Conservation (phyloP, 306 rosid genomes). For the Sphenostylis stenocarpa region DNA sequence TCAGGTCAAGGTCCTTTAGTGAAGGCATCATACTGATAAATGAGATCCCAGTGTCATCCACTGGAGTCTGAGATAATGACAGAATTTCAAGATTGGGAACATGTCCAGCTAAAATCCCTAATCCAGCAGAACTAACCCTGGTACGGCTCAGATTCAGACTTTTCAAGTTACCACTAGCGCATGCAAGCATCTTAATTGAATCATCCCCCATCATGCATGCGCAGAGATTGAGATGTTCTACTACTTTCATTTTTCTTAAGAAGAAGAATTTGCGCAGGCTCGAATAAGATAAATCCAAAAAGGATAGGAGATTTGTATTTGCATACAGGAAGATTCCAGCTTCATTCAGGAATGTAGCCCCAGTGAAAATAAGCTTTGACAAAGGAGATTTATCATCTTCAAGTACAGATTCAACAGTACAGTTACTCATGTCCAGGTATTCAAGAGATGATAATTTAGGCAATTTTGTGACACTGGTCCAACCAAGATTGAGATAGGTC, state of each 20-base stretch:
- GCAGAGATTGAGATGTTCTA: conserved; percentile 83
- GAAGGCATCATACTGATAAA: conserved; percentile 78
- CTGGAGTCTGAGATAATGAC: conserved; percentile 63
- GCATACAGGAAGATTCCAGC: conserved; percentile 49
- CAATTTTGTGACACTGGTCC: conserved; percentile 76
- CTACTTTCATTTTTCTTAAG: conserved; percentile 52
- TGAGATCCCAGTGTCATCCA: conserved; percentile 66
- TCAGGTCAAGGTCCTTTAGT: conserved; percentile 69
- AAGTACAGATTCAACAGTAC: conserved; percentile 65
- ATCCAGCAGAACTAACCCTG: conserved; percentile 69
- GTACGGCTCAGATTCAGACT: conserved; percentile 72
- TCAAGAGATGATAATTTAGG: conserved; percentile 64
- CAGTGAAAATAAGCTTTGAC: conserved; percentile 63
- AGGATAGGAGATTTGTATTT: conserved; percentile 48
- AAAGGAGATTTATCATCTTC: conserved; percentile 62
- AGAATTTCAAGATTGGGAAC: conserved; percentile 71
- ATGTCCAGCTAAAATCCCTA: conserved; percentile 67
- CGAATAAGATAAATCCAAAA: conserved; percentile 68
- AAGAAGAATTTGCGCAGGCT: conserved; percentile 56
- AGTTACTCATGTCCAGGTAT: conserved; percentile 78
- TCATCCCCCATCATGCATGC: conserved; percentile 69
- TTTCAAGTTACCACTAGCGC: conserved; percentile 65
- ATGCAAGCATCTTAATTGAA: conserved; percentile 56
- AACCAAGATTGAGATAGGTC: conserved; percentile 77
- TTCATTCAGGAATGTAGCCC: conserved; percentile 61